Conservation (phyloP, 208 protist genomes). For the Perkinsela sp. region DNA sequence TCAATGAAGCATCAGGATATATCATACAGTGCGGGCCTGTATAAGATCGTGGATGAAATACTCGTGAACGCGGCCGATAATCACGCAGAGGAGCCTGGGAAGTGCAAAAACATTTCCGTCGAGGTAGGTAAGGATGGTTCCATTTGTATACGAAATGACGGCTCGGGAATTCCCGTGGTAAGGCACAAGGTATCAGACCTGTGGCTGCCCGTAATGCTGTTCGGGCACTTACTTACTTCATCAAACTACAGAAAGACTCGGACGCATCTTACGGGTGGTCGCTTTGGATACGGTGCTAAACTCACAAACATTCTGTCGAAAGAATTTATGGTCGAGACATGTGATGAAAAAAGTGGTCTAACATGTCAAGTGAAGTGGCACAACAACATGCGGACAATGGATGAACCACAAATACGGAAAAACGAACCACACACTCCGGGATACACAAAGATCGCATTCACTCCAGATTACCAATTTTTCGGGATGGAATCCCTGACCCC, state of each 20-base stretch:
- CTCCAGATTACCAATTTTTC: constrained; percentile 59
- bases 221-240: constrained; percentile 80
- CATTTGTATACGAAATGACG: constrained; percentile 81
- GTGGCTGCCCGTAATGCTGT: constrained; percentile 89
- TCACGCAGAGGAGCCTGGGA: constrained; percentile 4
- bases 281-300: constrained; percentile 88
- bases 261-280: constrained; percentile 64
- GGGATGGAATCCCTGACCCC: constrained; percentile 24
- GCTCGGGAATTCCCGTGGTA: constrained; percentile 66
- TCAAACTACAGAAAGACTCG: constrained; percentile 83
- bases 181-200: constrained; percentile 59
- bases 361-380: constrained; percentile 76
- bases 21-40: constrained; percentile 72
- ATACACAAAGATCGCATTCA: constrained; percentile 50
- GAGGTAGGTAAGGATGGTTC: constrained; percentile 31
- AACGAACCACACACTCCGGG: constrained; percentile 28
- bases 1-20: constrained; percentile 55
- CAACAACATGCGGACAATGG: constrained; percentile 82
- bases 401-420: constrained; percentile 59
- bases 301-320: constrained; percentile 97
- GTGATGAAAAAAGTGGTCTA: constrained; percentile 45
- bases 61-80: constrained; percentile 92
- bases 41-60: constrained; percentile 95
- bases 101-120: constrained; percentile 12
- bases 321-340: constrained; percentile 60